Percentiles rank a stretch among this genome's conserved stretches.
These are phyloP conservation scores for Pythium utonaiense DNA, from an alignment of 352 stramenopile species.

Conservation along the genomic window DNA sequence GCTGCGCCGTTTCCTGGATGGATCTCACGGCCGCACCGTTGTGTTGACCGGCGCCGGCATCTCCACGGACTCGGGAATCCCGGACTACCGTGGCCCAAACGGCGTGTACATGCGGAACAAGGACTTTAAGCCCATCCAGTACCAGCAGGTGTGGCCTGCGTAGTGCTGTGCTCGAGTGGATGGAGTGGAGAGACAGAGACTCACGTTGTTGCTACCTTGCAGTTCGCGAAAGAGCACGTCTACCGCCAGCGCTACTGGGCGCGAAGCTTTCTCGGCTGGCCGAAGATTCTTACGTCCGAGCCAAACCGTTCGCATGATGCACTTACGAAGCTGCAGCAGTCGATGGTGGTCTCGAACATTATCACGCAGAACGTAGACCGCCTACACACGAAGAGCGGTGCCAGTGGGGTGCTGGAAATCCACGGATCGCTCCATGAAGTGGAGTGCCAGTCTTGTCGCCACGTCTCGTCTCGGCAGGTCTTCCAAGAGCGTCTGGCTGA, in stretches of 20 bases:
- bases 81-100: slow-evolving; percentile 94
- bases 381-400: slow-evolving; percentile 91
- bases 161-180: neutral
- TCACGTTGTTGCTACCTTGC: neutral
- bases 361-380: slow-evolving; percentile 98
- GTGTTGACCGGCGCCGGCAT: slow-evolving; percentile 95
- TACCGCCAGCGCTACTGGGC: slow-evolving; percentile 93
- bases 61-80: slow-evolving; percentile 96
- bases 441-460: slow-evolving; percentile 72
- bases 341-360: slow-evolving; percentile 50
- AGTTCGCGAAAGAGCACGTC: slow-evolving; percentile 62
- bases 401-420: slow-evolving; percentile 89
- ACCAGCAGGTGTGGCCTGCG: slow-evolving; percentile 93
- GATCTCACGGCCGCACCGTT: slow-evolving; percentile 42
- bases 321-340: slow-evolving; percentile 75
- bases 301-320: slow-evolving; percentile 90
- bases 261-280: slow-evolving; percentile 88
- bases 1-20: slow-evolving; percentile 57
- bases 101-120: slow-evolving; percentile 93
- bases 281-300: slow-evolving; percentile 69
- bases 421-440: slow-evolving; percentile 92
- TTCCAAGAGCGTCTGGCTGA: slow-evolving; percentile 85
- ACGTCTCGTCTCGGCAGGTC: slow-evolving; percentile 58
- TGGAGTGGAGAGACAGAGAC: no score
- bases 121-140: slow-evolving; percentile 94